Evolutionary conservation across 2,329 filamentous ascomycete species (phyloP).

Genomic region (Nothomitra cinnamomea): DNA sequence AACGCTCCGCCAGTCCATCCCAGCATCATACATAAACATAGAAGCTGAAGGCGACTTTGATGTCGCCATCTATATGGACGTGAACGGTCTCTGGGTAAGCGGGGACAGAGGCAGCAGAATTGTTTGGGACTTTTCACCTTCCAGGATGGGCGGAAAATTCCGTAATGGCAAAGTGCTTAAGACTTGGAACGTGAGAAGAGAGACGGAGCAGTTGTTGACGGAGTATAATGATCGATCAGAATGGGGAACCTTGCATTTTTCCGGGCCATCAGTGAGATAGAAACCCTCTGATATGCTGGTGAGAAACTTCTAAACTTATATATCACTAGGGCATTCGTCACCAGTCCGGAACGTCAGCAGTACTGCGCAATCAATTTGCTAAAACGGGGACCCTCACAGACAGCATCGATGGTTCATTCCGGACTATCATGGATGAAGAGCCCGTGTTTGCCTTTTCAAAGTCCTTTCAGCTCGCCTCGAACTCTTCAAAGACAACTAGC

Average conservation of each 20-base stretch:
- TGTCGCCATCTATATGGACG: slow-evolving; percentile 46
- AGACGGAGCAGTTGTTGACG: slow-evolving; percentile 50
- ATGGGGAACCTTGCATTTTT: slow-evolving; percentile 71
- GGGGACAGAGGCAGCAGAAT: slow-evolving; percentile 53
- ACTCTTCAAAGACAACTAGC: slow-evolving; percentile 22
- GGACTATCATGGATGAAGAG: slow-evolving; percentile 57
- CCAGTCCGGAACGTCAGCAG: slow-evolving; percentile 50
- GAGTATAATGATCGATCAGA: slow-evolving; percentile 60
- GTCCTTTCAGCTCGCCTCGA: slow-evolving; percentile 33
- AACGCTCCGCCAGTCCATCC: slow-evolving; percentile 62
- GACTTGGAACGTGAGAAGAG: slow-evolving; percentile 47
- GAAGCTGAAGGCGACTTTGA: slow-evolving; percentile 49
- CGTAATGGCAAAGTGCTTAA: slow-evolving; percentile 31
- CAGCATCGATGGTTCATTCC: slow-evolving; percentile 46
- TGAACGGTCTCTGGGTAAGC: slow-evolving; percentile 70
- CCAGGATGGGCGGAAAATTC: slow-evolving; percentile 4
- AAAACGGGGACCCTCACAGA: slow-evolving; percentile 49
- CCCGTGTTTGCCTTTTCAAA: slow-evolving; percentile 70
- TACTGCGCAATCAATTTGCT: slow-evolving; percentile 53
- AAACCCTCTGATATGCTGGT: too few species aligned
- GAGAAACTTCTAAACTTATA: neutral
- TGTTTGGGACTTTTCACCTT: slow-evolving; percentile 43
- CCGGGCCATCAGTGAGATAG: slow-evolving; percentile 38
- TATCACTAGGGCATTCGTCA: slow-evolving; percentile 34
- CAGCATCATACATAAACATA: slow-evolving; percentile 64